Conservation (phyloP, 495 filamentous ascomycete species). For the Lasiosphaeria hispida region DNA sequence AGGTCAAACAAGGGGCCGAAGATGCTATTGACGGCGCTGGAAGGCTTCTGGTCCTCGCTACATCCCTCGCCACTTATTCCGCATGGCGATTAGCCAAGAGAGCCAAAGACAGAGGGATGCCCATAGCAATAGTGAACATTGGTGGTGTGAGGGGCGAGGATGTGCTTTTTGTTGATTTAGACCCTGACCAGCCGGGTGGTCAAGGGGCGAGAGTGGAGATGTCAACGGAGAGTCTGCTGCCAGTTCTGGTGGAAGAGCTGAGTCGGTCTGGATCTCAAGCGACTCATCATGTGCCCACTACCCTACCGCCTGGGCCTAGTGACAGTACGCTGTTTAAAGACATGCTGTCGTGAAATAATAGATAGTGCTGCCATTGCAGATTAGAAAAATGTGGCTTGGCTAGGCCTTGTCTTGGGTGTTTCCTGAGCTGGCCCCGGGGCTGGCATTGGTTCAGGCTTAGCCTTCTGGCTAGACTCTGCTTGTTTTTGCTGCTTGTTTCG, state of each 20-base stretch:
- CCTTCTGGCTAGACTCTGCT: constrained; percentile 4
- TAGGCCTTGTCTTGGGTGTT: constrained; percentile 14
- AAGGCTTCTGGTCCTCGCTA: constrained; percentile 76
- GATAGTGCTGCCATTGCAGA: not conserved
- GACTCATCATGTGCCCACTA: not conserved
- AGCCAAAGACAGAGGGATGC: constrained; percentile 77
- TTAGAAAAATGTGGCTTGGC: constrained; percentile 41
- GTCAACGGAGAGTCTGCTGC: constrained; percentile 54
- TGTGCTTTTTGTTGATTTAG: constrained; percentile 56
- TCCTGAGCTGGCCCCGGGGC: not conserved
- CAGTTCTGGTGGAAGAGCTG: constrained; percentile 48
- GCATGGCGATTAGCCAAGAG: constrained; percentile 86
- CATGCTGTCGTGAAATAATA: constrained; percentile 45
- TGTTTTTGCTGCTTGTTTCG: constrained; percentile 49
- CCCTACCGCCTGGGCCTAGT: not conserved
- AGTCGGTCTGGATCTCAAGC: constrained; percentile 6
- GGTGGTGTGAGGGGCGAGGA: constrained; percentile 82
- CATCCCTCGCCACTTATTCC: constrained; percentile 88
- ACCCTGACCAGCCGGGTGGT: constrained; percentile 45
- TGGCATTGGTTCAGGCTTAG: not conserved
- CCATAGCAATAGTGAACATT: constrained; percentile 79
- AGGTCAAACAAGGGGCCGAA: constrained; percentile 74
- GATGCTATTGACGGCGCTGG: constrained; percentile 72
- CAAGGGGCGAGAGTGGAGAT: constrained; percentile 52
- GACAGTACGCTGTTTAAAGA: constrained; percentile 45